phyloP scores from a whole-genome alignment of 306 rosid genomes.

The Alnus rubra region DNA sequence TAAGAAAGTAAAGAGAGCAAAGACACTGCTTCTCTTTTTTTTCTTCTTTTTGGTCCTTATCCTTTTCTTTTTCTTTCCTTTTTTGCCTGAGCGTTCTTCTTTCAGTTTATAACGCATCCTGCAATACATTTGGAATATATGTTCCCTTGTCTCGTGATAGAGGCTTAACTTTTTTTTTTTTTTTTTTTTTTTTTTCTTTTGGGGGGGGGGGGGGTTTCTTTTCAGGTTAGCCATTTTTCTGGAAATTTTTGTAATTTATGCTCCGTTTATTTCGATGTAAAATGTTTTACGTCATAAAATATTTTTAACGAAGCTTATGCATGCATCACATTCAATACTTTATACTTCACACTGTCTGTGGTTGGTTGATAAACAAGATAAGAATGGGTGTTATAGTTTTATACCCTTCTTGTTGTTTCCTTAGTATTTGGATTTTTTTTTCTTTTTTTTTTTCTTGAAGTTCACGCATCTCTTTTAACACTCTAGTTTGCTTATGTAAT shows the following conservation, averaged over 20 bases:
- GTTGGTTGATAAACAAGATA: conserved; percentile 15
- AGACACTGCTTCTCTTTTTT: too few species aligned
- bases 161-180: background rate
- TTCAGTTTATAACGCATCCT: too few species aligned
- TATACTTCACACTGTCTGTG: background rate
- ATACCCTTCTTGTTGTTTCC: background rate
- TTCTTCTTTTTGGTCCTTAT: too few species aligned
- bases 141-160: too few species aligned
- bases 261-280: too few species aligned
- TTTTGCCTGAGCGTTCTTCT: too few species aligned
- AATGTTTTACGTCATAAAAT: too few species aligned
- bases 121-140: too few species aligned
- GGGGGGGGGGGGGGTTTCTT: too few species aligned
- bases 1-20: too few species aligned
- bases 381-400: conserved; percentile 5
- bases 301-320: background rate
- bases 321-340: background rate
- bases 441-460: conserved; percentile 26
- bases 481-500: conserved; percentile 25
- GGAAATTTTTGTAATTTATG: background rate
- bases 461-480: background rate
- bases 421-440: conserved; percentile 24
- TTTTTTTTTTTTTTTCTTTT: too few species aligned
- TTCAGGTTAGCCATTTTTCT: background rate
- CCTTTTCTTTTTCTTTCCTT: too few species aligned